Base-by-base conservation (phyloP, 495 filamentous ascomycete species). In the Stereocaulon alpinum region DNA sequence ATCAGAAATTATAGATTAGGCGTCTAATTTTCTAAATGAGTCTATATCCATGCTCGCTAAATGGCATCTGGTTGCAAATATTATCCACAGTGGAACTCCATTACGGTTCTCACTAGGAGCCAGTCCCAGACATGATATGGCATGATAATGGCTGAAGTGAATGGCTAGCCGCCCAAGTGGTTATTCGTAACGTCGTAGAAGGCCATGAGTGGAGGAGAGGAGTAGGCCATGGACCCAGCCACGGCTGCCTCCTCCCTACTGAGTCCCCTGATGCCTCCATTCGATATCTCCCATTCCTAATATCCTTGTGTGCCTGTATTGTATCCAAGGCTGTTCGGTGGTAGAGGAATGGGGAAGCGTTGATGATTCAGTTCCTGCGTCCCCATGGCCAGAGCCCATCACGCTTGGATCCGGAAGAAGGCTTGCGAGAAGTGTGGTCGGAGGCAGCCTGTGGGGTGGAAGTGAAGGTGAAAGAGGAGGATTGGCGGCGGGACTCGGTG, bases 361-460 rank as follows among this genome's bases (percentile, higher is more conserved):
- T 37, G 51, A n/a, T 76, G 77, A 73, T 70, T 76, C 67, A 72
- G 96, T 97, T 63, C 92, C 92, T 17, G 85, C 86, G 43, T 91
- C 92, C 63, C 92, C 92, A 37, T 91, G 88, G 67, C 91, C 91
- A 37, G 3, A 6, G 34, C 34, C 34, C 34, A 11, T 37, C 34
- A 2, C 34, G 34, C 34, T 37, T 37, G 7, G 7, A 37, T 10
- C 0, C 4, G 34, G 34, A 37, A 22, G 84, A 81, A 77, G 89
- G 84, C 63, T 85, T 76, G 59, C 73, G 74, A 64, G 74, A 70
- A 78, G 76, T 66, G 79, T 71, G 57, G 80, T 85, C 84, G 34
- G 89, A 88, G 77, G 89, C 85, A 54, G 89, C 87, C 72, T 94
- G 87, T 72, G 84, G 80, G 76, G 92, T 80, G 66, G 79, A 79